Base-by-base conservation (phyloP, 2,329 filamentous ascomycete genomes). In the Pyrenophora graminea region DNA sequence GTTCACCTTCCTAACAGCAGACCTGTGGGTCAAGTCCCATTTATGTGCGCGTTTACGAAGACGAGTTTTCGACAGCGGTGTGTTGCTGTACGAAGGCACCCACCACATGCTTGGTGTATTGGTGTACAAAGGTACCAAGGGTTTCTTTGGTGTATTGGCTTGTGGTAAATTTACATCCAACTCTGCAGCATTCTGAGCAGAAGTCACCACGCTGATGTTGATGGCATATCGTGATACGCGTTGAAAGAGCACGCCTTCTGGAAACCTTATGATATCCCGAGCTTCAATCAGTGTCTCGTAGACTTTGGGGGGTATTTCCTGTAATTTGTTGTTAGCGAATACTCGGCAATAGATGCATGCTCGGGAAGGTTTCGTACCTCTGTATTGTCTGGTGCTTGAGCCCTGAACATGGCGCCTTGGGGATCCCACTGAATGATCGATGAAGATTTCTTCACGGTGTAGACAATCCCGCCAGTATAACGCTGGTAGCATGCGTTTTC, bases 191-290 rank as follows among this genome's bases (percentile, higher is more conserved):
- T 21, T 4, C n/a, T 38, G 13, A 25, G 4, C 8, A 25, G 6
- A 21, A n/a, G 45, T 13, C 13, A 15, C 31, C 10, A 61, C 39
- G 1, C 47, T 32, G 13, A 70, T 51, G 18, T 61, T 61, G 37
- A 73, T 56, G 8, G 8, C 56, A 49, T 70, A 67, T 3, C 72
- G 70, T 21, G 61, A 62, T 18, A 44, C 60, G 12, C 64, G 62
- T 44, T 74, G 63, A 45, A 70, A 72, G 4, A 53, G 61, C 9
- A 72, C 65, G 10, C 55, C 36, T 2, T 38, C 50, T 3, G 68
- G 64, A 38, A 74, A 74, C 3, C 31, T 31, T 1, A 59, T 67
- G 7, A 47, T 55, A 6, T 56, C 45, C 7, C 45, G 57, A 9
- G 57, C 57, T 1, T 45, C 49, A 8, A 69, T 23, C 2, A 52